These are phyloP conservation scores for Coprinellus aureogranulatus DNA, from an alignment of 768 basidiomycete genomes.

Conservation along the genomic window DNA sequence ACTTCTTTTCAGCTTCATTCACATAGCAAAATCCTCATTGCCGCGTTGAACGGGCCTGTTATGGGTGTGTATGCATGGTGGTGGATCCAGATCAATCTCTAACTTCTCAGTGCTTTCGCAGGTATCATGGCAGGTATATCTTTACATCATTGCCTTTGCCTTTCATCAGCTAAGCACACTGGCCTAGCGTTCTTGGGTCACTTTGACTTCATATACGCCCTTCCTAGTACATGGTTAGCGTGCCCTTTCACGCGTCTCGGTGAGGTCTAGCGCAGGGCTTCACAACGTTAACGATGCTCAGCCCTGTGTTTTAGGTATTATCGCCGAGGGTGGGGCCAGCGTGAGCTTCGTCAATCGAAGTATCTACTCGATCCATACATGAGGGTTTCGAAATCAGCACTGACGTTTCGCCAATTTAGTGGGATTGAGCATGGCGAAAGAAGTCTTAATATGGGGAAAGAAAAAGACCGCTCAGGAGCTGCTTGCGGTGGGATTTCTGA, in stretches of 20 bases:
- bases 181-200: conserved; percentile 64
- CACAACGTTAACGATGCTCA: background rate
- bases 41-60: conserved; percentile 72
- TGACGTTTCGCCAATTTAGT: conserved; percentile 35
- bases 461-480: conserved; percentile 61
- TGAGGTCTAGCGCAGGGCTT: conserved; percentile 12
- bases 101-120: conserved; percentile 24
- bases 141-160: background rate
- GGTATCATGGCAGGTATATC: conserved; percentile 63
- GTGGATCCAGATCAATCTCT: background rate
- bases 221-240: conserved; percentile 60
- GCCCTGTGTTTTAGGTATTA: conserved; percentile 44
- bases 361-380: conserved; percentile 24
- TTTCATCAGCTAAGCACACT: background rate
- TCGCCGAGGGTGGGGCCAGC: conserved; percentile 68
- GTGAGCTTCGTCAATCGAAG: conserved; percentile 67
- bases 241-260: conserved; percentile 70
- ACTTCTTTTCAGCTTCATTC: conserved; percentile 49
- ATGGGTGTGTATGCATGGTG: conserved; percentile 49
- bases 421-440: conserved; percentile 68
- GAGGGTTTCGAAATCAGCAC: background rate
- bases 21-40: conserved; percentile 68
- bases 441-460: conserved; percentile 68
- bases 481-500: conserved; percentile 59
- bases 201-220: conserved; percentile 71